Percentiles rank a stretch among this genome's conserved stretches.
phyloP scores from a whole-genome alignment of 2,329 filamentous ascomycete species.

The Epichloe gansuensis region DNA sequence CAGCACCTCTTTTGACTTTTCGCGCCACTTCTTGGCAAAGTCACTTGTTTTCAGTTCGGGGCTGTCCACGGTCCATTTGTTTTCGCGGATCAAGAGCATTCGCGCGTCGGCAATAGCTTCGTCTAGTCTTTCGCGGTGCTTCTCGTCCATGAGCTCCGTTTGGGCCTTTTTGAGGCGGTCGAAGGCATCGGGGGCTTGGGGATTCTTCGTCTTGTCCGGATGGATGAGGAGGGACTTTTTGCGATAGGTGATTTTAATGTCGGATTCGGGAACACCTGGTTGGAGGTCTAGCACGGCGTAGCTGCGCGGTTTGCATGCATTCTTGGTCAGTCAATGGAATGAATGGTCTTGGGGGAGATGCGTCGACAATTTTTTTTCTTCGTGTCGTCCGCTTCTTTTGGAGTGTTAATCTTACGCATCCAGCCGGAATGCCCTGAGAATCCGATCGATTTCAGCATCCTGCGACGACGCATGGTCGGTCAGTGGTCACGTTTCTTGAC shows the following conservation, averaged over 20 bases:
- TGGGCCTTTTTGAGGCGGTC: conserved; percentile 94
- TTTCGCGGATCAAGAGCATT: conserved; percentile 85
- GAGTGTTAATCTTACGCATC: conserved; percentile 31
- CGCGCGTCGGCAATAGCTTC: conserved; percentile 93
- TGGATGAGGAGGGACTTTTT: conserved; percentile 99
- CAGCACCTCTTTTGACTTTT: conserved; percentile 80
- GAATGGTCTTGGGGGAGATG: not conserved
- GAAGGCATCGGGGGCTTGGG: conserved; percentile 84
- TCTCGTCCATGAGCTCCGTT: conserved; percentile 83
- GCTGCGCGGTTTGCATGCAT: conserved; percentile 24
- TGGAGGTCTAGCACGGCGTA: conserved; percentile 94
- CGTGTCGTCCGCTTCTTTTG: not conserved
- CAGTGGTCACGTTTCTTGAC: conserved; percentile 8
- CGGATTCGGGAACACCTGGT: conserved; percentile 85
- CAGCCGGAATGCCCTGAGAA: conserved; percentile 75
- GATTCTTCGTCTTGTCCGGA: conserved; percentile 92
- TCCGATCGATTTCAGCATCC: conserved; percentile 93
- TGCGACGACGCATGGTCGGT: conserved; percentile 21
- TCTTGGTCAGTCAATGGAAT: not conserved
- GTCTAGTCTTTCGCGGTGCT: conserved; percentile 73
- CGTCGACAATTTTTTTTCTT: not conserved
- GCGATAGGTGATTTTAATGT: conserved; percentile 90
- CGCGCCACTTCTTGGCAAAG: conserved; percentile 75
- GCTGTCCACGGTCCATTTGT: conserved; percentile 83
- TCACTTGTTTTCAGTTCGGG: conserved; percentile 73